Evolutionary conservation across 306 rosid genomes (phyloP), one percentile per base, ranked within the genome.

Genomic region (Chamaecrista fasciculata): DNA sequence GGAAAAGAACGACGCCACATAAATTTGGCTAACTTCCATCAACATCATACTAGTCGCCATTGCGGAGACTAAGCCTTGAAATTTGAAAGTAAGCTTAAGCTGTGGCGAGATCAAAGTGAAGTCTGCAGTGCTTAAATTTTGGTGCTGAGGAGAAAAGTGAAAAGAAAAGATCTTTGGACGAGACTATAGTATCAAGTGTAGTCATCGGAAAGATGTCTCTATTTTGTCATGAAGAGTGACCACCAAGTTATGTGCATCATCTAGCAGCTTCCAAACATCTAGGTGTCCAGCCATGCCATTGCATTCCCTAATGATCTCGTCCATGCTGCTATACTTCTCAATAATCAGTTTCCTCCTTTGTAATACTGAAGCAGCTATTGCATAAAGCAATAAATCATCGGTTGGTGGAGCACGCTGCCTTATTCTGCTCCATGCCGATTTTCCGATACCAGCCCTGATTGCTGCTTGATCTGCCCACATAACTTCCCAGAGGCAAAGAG

Each of bases 391-490:
- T 46, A 95, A 58, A 61, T 95, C 95, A 1, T 91, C 97, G 9
- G 99, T 95, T 16, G 99, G 99, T 0, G 99, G 99, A 64, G 97
- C 99, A 37, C 95, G 95, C 71, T 84, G 97, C 85, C 97, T 83
- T 47, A 91, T 95, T 82, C 96, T 84, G 88, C 96, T 87, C 97
- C 97, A 95, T 2, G 96, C 89, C 42, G 97, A 91, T 79, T 95
- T 95, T 39, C 95, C 88, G 28, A 91, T 85, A 56, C 99, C 99
- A 0, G 96, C 92, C 77, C 99, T 76, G 33, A 91, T 79, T 57
- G 99, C 99, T 6, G 99, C 99, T 82, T 95, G 99, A 81, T 95
- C 99, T 2, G 99, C 99, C 99, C 99, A 95, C 92, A 95, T 89
- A 60, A 95, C 99, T 85, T 95, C 99, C 99, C 99, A 95, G 48